Evolutionary conservation across 768 basidiomycete species (phyloP).

Genomic region (Auriscalpium vulgare): DNA sequence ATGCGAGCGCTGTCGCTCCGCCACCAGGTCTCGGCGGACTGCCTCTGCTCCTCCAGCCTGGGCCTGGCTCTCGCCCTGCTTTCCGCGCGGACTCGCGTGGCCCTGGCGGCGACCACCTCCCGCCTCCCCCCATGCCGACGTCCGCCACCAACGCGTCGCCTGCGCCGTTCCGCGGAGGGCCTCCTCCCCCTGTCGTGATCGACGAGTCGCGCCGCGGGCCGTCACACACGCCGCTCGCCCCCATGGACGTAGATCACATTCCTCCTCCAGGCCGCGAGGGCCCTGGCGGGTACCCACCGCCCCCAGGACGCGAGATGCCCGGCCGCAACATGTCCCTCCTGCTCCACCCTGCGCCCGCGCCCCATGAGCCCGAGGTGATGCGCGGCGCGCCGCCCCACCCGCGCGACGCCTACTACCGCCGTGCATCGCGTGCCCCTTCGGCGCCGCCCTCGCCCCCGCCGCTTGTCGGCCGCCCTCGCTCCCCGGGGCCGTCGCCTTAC

Average conservation of each 20-base stretch:
- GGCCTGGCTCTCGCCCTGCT: slow-evolving; percentile 30
- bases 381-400: slow-evolving; percentile 39
- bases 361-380: slow-evolving; percentile 43
- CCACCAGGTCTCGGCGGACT: slow-evolving; percentile 56
- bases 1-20: slow-evolving; percentile 72
- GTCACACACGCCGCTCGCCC: slow-evolving; percentile 65
- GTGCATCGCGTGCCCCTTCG: slow-evolving; percentile 44
- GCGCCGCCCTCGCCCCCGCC: slow-evolving; percentile 55
- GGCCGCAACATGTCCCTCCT: slow-evolving; percentile 33
- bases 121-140: slow-evolving; percentile 53
- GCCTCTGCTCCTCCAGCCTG: slow-evolving; percentile 53
- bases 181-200: slow-evolving; percentile 73
- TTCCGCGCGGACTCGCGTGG: slow-evolving; percentile 67
- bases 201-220: slow-evolving; percentile 65
- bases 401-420: slow-evolving; percentile 49
- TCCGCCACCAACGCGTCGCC: slow-evolving; percentile 46
- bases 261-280: slow-evolving; percentile 47
- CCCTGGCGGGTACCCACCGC: slow-evolving; percentile 26
- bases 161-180: slow-evolving; percentile 74
- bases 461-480: slow-evolving; percentile 37
- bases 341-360: slow-evolving; percentile 56
- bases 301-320: slow-evolving; percentile 40
- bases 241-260: slow-evolving; percentile 48
- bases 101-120: slow-evolving; percentile 31
- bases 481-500: slow-evolving; percentile 41